Evolutionary conservation across 176 grass and related monocot genomes (phyloP).

Genomic region (Urochloa ruziziensis): DNA sequence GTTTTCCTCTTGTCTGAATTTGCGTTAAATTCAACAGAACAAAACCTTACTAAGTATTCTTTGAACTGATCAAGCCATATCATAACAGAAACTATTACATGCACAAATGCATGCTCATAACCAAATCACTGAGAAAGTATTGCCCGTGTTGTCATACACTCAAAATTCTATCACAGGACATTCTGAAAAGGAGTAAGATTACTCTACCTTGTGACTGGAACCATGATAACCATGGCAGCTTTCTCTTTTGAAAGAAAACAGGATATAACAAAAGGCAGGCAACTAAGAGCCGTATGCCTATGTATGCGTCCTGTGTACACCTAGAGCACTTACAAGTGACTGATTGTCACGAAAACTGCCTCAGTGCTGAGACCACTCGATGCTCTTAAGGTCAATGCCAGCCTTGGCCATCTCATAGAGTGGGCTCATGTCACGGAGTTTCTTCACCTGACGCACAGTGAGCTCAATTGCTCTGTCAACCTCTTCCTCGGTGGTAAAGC

Average conservation of each 20-base stretch:
- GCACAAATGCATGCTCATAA: neutral
- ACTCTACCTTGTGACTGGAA: neutral
- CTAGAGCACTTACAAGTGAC: neutral
- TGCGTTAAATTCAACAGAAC: neutral
- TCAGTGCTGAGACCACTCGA: constrained; percentile 91
- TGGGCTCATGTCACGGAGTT: constrained; percentile 93
- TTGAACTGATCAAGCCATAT: neutral
- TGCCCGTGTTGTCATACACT: neutral
- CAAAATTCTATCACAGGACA: neutral
- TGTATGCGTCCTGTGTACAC: neutral
- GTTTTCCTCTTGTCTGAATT: neutral
- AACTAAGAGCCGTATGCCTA: constrained; percentile 42
- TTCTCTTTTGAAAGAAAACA: constrained; percentile 19
- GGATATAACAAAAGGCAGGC: constrained; percentile 15
- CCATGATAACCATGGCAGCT: neutral
- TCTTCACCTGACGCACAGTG: constrained; percentile 79
- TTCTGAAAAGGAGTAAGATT: neutral
- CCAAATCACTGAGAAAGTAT: neutral
- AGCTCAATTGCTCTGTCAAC: constrained; percentile 78
- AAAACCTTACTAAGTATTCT: neutral
- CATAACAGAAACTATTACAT: neutral
- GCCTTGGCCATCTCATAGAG: constrained; percentile 99
- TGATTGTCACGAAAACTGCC: neutral
- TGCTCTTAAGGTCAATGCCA: constrained; percentile 86
- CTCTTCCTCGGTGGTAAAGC: constrained; percentile 87